These are phyloP conservation scores for Hyphopichia buzzinii DNA, from an alignment of 1,139 yeast species.

Conservation along the genomic window DNA sequence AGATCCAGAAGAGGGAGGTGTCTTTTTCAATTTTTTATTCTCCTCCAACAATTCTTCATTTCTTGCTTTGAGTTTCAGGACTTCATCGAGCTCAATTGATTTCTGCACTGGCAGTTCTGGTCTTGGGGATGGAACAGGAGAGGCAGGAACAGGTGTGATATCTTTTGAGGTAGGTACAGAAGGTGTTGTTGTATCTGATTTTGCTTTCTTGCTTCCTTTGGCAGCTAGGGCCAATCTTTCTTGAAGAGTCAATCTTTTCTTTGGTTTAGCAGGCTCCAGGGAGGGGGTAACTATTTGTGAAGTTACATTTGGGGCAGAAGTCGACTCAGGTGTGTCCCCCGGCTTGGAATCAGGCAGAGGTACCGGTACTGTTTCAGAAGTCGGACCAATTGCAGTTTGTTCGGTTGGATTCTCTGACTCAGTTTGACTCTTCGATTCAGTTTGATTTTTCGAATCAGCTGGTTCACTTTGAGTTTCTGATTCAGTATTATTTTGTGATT, in stretches of 20 bases:
- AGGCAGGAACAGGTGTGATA: background rate
- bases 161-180: constrained; percentile 2
- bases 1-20: constrained; percentile 2
- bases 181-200: constrained; percentile 6
- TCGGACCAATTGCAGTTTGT: no score
- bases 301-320: no score
- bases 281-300: no score
- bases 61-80: constrained; percentile 4
- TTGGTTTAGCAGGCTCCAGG: constrained; percentile 15
- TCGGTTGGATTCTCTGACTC: no score
- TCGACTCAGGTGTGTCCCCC: no score
- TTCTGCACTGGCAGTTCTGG: background rate
- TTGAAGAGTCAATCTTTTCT: constrained; percentile 64
- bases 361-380: no score
- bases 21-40: constrained; percentile 6
- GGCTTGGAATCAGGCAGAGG: no score
- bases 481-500: no score
- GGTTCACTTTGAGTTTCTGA: no score
- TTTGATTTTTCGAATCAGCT: no score
- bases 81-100: constrained; percentile 1
- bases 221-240: constrained; percentile 84
- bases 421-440: no score
- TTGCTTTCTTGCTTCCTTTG: constrained; percentile 36
- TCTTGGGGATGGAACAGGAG: background rate
- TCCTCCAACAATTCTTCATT: constrained; percentile 7